Evolutionary conservation across 805 yeast genomes (phyloP).

Genomic region (Torulaspora microellipsoides): DNA sequence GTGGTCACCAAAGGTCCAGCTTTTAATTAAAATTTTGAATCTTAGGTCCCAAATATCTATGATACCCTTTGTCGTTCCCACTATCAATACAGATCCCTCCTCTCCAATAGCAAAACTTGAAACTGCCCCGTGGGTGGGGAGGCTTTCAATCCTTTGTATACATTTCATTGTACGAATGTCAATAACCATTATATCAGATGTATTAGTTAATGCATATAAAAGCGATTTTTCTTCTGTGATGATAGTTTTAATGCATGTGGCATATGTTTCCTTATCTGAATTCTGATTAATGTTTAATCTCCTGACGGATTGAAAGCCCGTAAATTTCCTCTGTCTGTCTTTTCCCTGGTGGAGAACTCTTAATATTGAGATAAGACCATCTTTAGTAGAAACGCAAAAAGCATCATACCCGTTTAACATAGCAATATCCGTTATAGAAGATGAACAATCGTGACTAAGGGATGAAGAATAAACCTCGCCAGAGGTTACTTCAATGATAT

Average conservation of each 20-base stretch:
- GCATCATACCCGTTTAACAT: conserved; percentile 54
- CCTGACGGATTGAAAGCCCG: conserved; percentile 23
- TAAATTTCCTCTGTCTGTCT: conserved; percentile 8
- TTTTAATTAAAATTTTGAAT: conserved; percentile 53
- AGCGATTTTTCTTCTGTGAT: conserved; percentile 39
- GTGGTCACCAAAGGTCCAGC: conserved; percentile 55
- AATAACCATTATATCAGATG: conserved; percentile 46
- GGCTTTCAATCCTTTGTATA: conserved; percentile 44
- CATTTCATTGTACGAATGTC: conserved; percentile 56
- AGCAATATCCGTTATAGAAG: conserved; percentile 45
- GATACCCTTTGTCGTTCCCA: conserved; percentile 74
- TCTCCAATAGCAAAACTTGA: conserved; percentile 55
- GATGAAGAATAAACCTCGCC: conserved; percentile 52
- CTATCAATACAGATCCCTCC: conserved; percentile 54
- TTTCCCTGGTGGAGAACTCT: conserved; percentile 35
- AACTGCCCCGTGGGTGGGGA: conserved; percentile 61
- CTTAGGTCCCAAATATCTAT: conserved; percentile 79
- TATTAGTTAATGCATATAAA: conserved; percentile 50
- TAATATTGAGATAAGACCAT: conserved; percentile 35
- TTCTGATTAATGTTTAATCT: conserved; percentile 18
- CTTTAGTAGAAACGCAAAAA: conserved; percentile 47
- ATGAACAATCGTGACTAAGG: conserved; percentile 44
- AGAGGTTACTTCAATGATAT: conserved; percentile 55
- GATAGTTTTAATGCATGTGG: conserved; percentile 42
- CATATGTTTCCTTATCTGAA: conserved; percentile 38